Conservation (phyloP, 371 early-diverging fungal species). For the Quaeritorhiza haematococci region DNA sequence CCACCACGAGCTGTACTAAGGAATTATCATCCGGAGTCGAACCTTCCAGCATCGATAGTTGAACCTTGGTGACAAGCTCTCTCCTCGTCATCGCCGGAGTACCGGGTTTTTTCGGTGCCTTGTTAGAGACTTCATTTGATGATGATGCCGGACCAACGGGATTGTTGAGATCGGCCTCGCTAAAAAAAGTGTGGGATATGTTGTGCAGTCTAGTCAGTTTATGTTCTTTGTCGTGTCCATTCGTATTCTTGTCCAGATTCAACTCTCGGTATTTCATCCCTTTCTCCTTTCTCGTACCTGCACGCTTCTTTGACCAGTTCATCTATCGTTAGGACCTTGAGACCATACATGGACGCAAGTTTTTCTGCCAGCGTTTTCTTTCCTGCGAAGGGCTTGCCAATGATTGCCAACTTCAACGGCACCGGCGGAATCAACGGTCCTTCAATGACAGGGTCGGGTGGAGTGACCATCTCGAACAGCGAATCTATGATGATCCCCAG, state of each 20-base stretch:
- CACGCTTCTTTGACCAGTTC: slow-evolving; percentile 38
- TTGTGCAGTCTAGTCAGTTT: no score
- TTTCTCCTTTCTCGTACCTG: no score
- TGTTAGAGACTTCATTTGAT: slow-evolving; percentile 11
- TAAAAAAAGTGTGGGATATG: no score
- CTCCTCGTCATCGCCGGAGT: not conserved
- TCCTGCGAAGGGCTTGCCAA: slow-evolving; percentile 47
- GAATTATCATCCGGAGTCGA: slow-evolving; percentile 32
- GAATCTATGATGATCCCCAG: slow-evolving; percentile 32
- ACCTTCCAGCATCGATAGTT: slow-evolving; percentile 37
- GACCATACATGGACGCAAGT: slow-evolving; percentile 28
- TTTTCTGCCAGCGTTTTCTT: slow-evolving; percentile 34
- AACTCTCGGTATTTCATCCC: no score
- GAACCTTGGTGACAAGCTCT: slow-evolving; percentile 32
- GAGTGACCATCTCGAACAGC: slow-evolving; percentile 37
- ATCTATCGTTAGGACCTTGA: slow-evolving; percentile 32
- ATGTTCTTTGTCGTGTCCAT: no score
- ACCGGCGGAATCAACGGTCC: slow-evolving; percentile 27
- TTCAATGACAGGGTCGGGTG: slow-evolving; percentile 29
- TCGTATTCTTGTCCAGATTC: no score
- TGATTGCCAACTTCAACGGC: slow-evolving; percentile 35
- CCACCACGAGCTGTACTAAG: slow-evolving; percentile 36
- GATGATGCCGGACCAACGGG: no score
- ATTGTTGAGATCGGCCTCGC: no score
- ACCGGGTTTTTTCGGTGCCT: slow-evolving; percentile 10